These are phyloP conservation scores for Tagetes erecta DNA, from an alignment of 129 eudicot genomes.

Conservation along the genomic window DNA sequence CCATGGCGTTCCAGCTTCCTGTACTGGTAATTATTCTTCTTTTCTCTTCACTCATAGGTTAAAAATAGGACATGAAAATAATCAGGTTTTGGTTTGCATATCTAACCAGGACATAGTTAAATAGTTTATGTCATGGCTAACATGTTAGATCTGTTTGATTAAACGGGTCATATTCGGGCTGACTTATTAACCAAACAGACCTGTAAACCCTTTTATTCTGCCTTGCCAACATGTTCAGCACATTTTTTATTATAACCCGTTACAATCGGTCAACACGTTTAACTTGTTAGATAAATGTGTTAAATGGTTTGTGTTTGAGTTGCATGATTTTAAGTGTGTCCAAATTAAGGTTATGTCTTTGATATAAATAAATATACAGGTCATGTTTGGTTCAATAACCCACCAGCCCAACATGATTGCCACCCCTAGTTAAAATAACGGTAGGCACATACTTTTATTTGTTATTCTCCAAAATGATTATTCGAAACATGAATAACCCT, in stretches of 20 bases:
- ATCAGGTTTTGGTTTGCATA: neutral
- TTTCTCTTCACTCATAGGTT: neutral
- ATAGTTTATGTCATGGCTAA: too few species aligned
- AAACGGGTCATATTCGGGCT: neutral
- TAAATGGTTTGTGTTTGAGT: too few species aligned
- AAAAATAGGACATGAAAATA: too few species aligned
- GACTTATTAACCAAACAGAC: neutral
- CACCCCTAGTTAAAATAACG: neutral
- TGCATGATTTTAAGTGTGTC: neutral
- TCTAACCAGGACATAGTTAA: neutral
- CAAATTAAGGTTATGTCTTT: neutral
- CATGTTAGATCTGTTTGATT: too few species aligned
- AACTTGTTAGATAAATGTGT: neutral
- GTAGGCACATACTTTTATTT: too few species aligned
- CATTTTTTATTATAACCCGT: too few species aligned
- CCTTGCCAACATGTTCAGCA: neutral
- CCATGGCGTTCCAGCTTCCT: conserved; percentile 93
- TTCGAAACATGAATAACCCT: neutral
- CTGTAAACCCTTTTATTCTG: neutral
- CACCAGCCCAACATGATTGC: neutral
- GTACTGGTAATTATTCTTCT: conserved; percentile 54
- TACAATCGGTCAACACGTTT: neutral
- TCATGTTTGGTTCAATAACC: neutral
- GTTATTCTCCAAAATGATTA: neutral
- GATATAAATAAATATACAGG: neutral